Conservation (phyloP, 805 yeast species). For the Starmerella sp. region DNA sequence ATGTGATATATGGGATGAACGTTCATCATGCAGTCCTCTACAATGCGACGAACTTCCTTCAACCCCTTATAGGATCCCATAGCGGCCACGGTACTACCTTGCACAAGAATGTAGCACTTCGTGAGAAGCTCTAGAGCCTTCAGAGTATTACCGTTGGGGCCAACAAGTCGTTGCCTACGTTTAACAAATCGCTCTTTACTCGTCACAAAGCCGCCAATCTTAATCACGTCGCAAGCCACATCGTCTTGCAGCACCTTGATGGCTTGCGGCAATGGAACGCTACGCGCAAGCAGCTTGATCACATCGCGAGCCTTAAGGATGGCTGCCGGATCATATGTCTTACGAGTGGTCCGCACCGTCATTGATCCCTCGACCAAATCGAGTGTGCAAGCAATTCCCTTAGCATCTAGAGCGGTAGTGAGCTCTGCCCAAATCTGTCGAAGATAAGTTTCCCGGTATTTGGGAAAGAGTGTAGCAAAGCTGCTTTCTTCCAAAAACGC, state of each 20-base stretch:
- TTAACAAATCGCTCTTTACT: slow-evolving; percentile 91
- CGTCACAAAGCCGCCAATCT: slow-evolving; percentile 78
- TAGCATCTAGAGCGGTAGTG: slow-evolving; percentile 58
- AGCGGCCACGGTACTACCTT: slow-evolving; percentile 91
- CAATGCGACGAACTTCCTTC: slow-evolving; percentile 83
- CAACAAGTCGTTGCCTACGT: slow-evolving; percentile 90
- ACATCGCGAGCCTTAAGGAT: slow-evolving; percentile 90
- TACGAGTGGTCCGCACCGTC: slow-evolving; percentile 92
- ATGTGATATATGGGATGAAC: slow-evolving; percentile 97
- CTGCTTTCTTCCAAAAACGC: slow-evolving; percentile 94
- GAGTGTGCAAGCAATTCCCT: slow-evolving; percentile 69
- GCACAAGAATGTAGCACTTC: slow-evolving; percentile 90
- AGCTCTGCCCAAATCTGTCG: slow-evolving; percentile 91
- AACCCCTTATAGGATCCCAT: slow-evolving; percentile 95
- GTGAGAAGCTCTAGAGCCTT: slow-evolving; percentile 91
- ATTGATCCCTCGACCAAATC: slow-evolving; percentile 93
- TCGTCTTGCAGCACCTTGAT: slow-evolving; percentile 84
- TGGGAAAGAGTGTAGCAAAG: slow-evolving; percentile 90
- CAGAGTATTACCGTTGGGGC: slow-evolving; percentile 93
- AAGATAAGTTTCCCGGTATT: slow-evolving; percentile 84
- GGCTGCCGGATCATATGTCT: slow-evolving; percentile 89
- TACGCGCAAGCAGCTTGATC: slow-evolving; percentile 83
- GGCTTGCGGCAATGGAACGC: slow-evolving; percentile 96
- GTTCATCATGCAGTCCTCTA: slow-evolving; percentile 95
- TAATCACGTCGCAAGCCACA: slow-evolving; percentile 88